A percentile compares a stretch with the other conserved stretches of the same genome.
Conservation (phyloP, 202 grass and related monocot genomes). For the Zizania palustris region DNA sequence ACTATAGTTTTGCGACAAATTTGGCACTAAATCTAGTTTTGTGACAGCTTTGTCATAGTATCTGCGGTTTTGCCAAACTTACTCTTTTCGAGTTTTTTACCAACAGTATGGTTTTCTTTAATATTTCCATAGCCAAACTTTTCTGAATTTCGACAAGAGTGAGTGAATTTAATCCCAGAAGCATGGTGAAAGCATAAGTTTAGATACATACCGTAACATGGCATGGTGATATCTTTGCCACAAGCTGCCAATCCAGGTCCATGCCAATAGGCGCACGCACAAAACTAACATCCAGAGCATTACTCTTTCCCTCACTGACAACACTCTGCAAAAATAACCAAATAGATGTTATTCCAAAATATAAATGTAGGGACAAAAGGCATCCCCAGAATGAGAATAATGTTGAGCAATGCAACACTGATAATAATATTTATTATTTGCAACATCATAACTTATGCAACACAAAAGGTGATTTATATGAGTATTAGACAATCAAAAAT, state of each 20-base stretch:
- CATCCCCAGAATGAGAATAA: constrained; percentile 22
- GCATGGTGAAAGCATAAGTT: background rate
- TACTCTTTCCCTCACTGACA: constrained; percentile 72
- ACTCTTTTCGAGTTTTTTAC: no score
- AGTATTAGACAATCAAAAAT: background rate
- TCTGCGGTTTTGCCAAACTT: no score
- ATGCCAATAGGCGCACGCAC: constrained; percentile 67
- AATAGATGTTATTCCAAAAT: constrained; percentile 4
- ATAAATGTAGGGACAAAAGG: constrained; percentile 18
- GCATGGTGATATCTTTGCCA: constrained; percentile 91
- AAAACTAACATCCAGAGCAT: constrained; percentile 92
- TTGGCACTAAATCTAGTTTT: no score
- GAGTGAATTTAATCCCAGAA: constrained; percentile 1
- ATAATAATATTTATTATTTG: constrained; percentile 23
- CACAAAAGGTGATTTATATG: constrained; percentile 10
- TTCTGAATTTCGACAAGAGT: background rate
- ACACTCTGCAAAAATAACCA: constrained; percentile 64
- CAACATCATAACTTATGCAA: constrained; percentile 11
- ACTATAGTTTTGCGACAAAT: no score
- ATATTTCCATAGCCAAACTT: constrained; percentile 7
- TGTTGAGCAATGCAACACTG: background rate
- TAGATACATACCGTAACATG: constrained; percentile 83
- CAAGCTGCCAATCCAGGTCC: constrained; percentile 87
- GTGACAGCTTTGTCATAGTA: no score
- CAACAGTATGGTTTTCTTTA: no score